phyloP scores from a whole-genome alignment of 208 protist species.

The Trypanosoma melophagium region DNA sequence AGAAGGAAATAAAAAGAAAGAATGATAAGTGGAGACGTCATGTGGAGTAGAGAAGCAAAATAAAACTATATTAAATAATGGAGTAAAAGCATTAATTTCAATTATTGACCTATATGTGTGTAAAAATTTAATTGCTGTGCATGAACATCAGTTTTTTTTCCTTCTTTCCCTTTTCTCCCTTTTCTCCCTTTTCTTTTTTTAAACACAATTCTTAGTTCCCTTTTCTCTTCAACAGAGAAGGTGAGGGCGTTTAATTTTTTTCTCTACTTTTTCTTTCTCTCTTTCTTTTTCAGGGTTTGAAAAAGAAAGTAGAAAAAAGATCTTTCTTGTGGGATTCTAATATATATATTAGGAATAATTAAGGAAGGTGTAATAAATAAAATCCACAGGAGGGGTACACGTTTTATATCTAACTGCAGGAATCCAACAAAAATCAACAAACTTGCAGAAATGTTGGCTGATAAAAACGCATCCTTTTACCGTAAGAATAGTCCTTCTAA shows the following conservation, averaged over 20 bases:
- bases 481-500: constrained; percentile 21
- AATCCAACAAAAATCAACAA: background rate
- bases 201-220: constrained; percentile 8
- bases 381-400: background rate
- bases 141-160: constrained; percentile 15
- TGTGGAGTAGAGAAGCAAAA: constrained; percentile 6
- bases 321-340: background rate
- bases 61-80: background rate
- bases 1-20: background rate
- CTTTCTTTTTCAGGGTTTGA: background rate
- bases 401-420: too few species aligned
- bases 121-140: background rate
- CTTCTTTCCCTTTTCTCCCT: constrained; percentile 3
- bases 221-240: constrained; percentile 6
- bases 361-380: background rate
- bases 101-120: constrained; percentile 4
- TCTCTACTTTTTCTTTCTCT: too few species aligned
- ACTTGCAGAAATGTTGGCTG: background rate
- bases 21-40: background rate
- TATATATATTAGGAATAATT: too few species aligned
- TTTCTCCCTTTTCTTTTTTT: background rate
- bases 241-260: too few species aligned
- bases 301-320: too few species aligned
- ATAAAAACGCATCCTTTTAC: constrained; percentile 5
- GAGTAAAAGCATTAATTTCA: background rate